Conservation (phyloP, 148 eudicot genomes). For the Agrostemma githago region DNA sequence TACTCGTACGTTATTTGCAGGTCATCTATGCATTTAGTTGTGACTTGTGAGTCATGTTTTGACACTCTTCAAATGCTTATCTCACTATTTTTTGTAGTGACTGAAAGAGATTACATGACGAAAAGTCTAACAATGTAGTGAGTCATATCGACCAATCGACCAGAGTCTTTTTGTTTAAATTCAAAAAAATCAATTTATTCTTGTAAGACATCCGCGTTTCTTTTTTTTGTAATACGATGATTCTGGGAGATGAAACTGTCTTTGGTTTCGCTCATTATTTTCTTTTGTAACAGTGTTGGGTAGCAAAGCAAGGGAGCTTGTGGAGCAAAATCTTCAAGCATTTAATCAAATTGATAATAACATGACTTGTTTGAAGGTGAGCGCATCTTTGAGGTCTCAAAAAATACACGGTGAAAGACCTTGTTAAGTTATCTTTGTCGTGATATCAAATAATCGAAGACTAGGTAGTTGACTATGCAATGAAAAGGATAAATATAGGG, state of each 20-base stretch:
- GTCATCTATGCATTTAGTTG: neutral
- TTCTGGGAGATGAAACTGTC: neutral
- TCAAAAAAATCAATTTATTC: no score
- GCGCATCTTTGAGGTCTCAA: slow-evolving; percentile 16
- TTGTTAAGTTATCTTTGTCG: neutral
- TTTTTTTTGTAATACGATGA: no score
- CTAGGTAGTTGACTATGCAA: neutral
- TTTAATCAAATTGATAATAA: slow-evolving; percentile 52
- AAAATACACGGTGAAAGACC: neutral
- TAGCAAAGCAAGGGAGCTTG: slow-evolving; percentile 50
- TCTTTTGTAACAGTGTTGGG: slow-evolving; percentile 40
- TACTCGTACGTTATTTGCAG: no score
- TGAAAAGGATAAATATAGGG: neutral
- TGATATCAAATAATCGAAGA: neutral
- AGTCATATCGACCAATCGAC: no score
- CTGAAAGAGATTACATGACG: neutral
- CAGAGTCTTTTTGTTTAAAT: no score
- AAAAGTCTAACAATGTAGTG: no score
- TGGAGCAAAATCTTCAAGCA: slow-evolving; percentile 56
- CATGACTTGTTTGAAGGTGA: slow-evolving; percentile 52
- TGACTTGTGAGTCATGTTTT: neutral
- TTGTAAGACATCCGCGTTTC: no score
- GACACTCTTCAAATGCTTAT: neutral
- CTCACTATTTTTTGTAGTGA: neutral
- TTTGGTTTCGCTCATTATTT: slow-evolving; percentile 8